Conservation (phyloP, 192 early-diverging fungal species). For the Chytriomyces sp. region DNA sequence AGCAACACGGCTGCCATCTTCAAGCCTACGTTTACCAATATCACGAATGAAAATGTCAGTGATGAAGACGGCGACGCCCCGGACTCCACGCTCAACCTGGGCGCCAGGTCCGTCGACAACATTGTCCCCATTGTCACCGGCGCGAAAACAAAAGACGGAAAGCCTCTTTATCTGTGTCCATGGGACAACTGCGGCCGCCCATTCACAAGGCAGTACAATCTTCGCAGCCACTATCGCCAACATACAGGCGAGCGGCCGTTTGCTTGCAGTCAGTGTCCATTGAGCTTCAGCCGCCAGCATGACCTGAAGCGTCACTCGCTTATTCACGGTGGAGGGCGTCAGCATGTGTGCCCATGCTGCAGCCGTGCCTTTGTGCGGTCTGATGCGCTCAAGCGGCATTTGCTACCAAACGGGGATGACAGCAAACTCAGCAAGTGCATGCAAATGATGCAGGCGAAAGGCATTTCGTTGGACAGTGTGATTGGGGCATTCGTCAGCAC, state of each 20-base stretch:
- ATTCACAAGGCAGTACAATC: not conserved
- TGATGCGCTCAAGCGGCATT: slow-evolving; percentile 17
- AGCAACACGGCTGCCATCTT: not conserved
- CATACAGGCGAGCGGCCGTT: not conserved
- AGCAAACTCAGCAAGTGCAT: not conserved
- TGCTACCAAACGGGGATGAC: slow-evolving; percentile 6
- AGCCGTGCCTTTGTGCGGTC: not conserved
- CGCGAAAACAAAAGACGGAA: not conserved
- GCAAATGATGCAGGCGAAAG: slow-evolving; percentile 7
- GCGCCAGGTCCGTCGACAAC: not conserved
- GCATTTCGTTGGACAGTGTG: not conserved
- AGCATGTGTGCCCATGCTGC: slow-evolving; percentile 1
- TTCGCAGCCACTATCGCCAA: not conserved
- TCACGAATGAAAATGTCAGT: not conserved
- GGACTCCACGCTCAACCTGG: not conserved
- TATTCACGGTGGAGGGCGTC: not conserved
- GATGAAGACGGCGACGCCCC: not conserved
- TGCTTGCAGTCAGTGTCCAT: not conserved
- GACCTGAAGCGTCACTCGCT: slow-evolving; percentile 6
- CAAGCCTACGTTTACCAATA: not conserved
- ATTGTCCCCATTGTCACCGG: not conserved
- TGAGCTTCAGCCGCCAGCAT: not conserved
- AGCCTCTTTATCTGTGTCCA: not conserved
- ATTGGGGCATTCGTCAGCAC: too few relatives aligned
- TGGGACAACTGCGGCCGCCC: not conserved